Conservation (phyloP, 768 basidiomycete species). For the Lepiota venenata region DNA sequence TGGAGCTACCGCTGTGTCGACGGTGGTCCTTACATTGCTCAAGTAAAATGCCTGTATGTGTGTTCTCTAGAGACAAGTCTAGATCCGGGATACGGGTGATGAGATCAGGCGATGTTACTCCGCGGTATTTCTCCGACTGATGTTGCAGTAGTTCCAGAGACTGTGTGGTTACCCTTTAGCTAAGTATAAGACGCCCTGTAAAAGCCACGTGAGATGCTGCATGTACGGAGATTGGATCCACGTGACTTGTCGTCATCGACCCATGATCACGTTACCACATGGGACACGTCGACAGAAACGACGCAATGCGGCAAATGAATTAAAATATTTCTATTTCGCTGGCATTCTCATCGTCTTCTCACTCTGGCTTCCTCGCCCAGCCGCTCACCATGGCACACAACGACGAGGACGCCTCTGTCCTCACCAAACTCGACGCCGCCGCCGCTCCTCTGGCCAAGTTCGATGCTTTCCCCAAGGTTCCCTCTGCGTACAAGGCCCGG, state of each 20-base stretch:
- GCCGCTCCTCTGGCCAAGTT: slow-evolving; percentile 68
- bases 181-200: background rate
- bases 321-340: slow-evolving; percentile 5
- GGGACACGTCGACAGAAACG: slow-evolving; percentile 10
- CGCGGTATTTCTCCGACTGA: too few species aligned
- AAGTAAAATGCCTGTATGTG: slow-evolving; percentile 16
- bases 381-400: slow-evolving; percentile 3
- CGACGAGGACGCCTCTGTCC: slow-evolving; percentile 24
- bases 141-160: too few species aligned
- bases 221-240: too few species aligned
- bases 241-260: slow-evolving; percentile 4
- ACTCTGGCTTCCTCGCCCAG: background rate
- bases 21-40: slow-evolving; percentile 51
- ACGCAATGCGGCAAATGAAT: background rate
- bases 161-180: too few species aligned
- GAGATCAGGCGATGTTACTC: too few species aligned
- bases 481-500: slow-evolving; percentile 75
- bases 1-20: slow-evolving; percentile 72
- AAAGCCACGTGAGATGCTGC: too few species aligned
- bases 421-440: slow-evolving; percentile 63
- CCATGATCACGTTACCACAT: slow-evolving; percentile 2
- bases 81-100: background rate
- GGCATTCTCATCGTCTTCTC: slow-evolving; percentile 7
- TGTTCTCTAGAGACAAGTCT: background rate
- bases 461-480: slow-evolving; percentile 87